Base-by-base conservation (phyloP, 768 basidiomycete genomes). In the Suillus bovinus region DNA sequence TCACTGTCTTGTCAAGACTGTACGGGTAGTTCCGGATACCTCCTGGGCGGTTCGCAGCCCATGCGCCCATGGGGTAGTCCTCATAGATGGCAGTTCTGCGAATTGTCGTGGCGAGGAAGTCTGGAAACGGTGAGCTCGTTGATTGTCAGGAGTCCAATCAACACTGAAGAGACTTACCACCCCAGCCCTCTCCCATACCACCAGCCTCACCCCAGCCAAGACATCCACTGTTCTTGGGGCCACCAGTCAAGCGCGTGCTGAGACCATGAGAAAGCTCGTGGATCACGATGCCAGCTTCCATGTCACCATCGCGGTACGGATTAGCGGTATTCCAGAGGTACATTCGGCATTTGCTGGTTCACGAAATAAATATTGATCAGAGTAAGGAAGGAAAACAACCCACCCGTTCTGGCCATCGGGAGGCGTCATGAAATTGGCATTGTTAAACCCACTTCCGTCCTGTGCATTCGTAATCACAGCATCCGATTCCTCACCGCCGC, bases 171-270 rank as follows among this genome's bases (percentile, higher is more conserved):
- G 0, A 75, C 79, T 50, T 61, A 83, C 86, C 88, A 65, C 95
- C 95, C 95, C 95, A 97, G 16, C 95, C 95, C 77, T 97, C 94
- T 67, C 96, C 96, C 96, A 98, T 98, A 29, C 95, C 96, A 42
- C 96, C 96, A 31, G 88, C 83, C 79, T 99, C 95, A 58, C 96
- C 96, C 89, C 91, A 99, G 13, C 93, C 94, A 61, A 99, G 86
- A 73, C 96, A 97, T 3, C 91, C 92, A 34, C 93, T 95, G 78
- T 96, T 93, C 59, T 85, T 82, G 0, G 95, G 95, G 3, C 96
- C 96, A 74, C 96, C 96, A 8, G 96, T 99, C 64, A 98, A 74
- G 69, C 96, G 90, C 3, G 94, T 99, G 71, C 91, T 94, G 54
- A 98, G 78, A 63, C 96, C 96, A 74, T 99, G 96, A 58, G 83